phyloP scores from a whole-genome alignment of 2,329 filamentous ascomycete genomes.

The Rhinocladiella mackenziei region DNA sequence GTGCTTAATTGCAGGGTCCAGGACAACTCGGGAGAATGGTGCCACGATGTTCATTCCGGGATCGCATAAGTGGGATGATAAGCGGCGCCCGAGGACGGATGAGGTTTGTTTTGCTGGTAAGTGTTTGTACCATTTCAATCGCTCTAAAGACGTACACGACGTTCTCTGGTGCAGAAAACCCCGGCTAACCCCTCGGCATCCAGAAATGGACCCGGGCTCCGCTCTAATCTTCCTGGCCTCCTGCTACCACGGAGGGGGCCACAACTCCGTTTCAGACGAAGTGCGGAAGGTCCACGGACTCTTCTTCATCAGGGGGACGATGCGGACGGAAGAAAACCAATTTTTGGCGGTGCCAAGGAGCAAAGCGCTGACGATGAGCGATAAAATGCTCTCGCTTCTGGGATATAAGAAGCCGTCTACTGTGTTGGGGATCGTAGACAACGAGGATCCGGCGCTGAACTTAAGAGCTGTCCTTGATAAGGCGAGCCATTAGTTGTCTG shows the following conservation, averaged over 20 bases:
- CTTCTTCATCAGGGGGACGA: slow-evolving; percentile 25
- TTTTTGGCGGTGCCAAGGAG: slow-evolving; percentile 28
- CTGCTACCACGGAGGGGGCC: slow-evolving; percentile 34
- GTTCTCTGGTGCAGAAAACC: background rate
- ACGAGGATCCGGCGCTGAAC: slow-evolving; percentile 30
- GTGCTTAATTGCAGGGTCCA: slow-evolving; percentile 28
- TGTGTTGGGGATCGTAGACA: slow-evolving; percentile 36
- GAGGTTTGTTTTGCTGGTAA: slow-evolving; percentile 37
- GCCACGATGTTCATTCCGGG: slow-evolving; percentile 51
- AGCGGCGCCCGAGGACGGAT: slow-evolving; percentile 30
- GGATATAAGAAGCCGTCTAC: slow-evolving; percentile 36
- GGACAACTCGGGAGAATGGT: slow-evolving; percentile 44
- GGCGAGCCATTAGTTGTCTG: slow-evolving; percentile 15
- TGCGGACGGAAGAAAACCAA: slow-evolving; percentile 31
- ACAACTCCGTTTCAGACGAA: slow-evolving; percentile 28
- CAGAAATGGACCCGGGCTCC: slow-evolving; percentile 38
- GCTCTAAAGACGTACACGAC: background rate
- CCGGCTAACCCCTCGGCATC: too few species aligned
- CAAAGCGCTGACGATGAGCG: slow-evolving; percentile 32
- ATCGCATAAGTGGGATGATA: slow-evolving; percentile 38
- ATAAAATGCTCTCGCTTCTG: slow-evolving; percentile 34
- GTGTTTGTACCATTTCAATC: background rate
- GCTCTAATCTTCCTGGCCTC: slow-evolving; percentile 38
- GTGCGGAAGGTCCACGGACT: slow-evolving; percentile 28
- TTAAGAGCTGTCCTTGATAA: slow-evolving; percentile 19